Percentiles rank a stretch among this genome's conserved stretches.
Evolutionary conservation across 2,329 filamentous ascomycete species (phyloP).

Genomic region (Davidsoniella neocaledoniae): DNA sequence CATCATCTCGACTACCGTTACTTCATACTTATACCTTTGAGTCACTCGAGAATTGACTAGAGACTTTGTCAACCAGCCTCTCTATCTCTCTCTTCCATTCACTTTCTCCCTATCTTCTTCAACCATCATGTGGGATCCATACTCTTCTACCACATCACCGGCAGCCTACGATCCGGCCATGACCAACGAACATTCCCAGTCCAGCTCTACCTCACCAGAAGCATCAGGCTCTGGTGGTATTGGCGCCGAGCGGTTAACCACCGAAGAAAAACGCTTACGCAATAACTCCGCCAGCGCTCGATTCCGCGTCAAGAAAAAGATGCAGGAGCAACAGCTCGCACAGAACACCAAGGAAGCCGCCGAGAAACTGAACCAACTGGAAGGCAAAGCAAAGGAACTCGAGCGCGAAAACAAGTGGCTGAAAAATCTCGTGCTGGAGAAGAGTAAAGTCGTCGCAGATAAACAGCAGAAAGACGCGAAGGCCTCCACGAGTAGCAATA

Average conservation of each 20-base stretch:
- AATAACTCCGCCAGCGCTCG: slow-evolving; percentile 52
- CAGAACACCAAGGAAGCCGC: slow-evolving; percentile 42
- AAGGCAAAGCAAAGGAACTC: slow-evolving; percentile 36
- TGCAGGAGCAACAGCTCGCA: slow-evolving; percentile 47
- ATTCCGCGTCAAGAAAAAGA: slow-evolving; percentile 55
- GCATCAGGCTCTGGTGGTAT: not conserved
- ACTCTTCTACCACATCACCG: not conserved
- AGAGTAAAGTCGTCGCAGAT: slow-evolving; percentile 17
- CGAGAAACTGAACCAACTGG: slow-evolving; percentile 40
- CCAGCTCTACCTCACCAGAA: not conserved
- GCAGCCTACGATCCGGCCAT: not conserved
- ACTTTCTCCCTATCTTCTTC: too few species aligned
- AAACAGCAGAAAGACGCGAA: not conserved
- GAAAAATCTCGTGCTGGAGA: slow-evolving; percentile 41
- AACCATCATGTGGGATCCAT: slow-evolving; percentile 11
- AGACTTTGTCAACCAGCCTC: too few species aligned
- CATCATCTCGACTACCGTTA: not conserved
- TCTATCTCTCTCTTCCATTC: too few species aligned
- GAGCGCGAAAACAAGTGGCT: slow-evolving; percentile 46
- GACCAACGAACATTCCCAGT: not conserved
- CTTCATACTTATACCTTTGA: not conserved
- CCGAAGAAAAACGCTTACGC: slow-evolving; percentile 47
- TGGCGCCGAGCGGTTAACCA: slow-evolving; percentile 15
- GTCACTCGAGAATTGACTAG: not conserved
- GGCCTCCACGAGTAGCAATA: not conserved